Percentiles rank a stretch among this genome's conserved stretches.
Conservation (phyloP, 2,329 filamentous ascomycete genomes). For the Penicillium sp. region DNA sequence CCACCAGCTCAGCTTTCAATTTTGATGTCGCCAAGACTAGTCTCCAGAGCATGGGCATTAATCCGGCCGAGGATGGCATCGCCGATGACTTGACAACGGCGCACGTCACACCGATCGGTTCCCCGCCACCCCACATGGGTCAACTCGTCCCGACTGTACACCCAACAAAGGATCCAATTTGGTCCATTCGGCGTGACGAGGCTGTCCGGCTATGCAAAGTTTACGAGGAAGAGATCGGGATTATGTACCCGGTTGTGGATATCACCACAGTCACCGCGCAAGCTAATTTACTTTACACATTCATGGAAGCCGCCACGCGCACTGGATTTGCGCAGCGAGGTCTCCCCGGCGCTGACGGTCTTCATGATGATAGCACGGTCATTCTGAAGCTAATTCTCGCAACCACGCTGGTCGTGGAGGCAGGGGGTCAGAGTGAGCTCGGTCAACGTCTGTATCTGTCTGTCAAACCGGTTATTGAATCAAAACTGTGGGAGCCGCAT, state of each 20-base stretch:
- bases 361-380: conserved; percentile 66
- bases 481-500: conserved; percentile 58
- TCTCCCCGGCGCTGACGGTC: conserved; percentile 58
- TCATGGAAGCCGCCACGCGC: conserved; percentile 67
- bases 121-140: conserved; percentile 42
- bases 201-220: conserved; percentile 75
- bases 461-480: conserved; percentile 71
- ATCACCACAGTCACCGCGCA: conserved; percentile 72
- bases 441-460: conserved; percentile 74
- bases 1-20: conserved; percentile 82
- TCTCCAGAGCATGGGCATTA: conserved; percentile 86
- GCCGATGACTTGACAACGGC: conserved; percentile 60
- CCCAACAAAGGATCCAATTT: conserved; percentile 71
- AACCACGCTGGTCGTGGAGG: conserved; percentile 74
- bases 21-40: conserved; percentile 85
- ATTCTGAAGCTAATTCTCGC: conserved; percentile 83
- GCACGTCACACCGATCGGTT: conserved; percentile 55
- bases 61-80: conserved; percentile 59
- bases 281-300: conserved; percentile 68
- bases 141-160: conserved; percentile 41
- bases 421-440: conserved; percentile 73
- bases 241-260: conserved; percentile 87
- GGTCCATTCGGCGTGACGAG: conserved; percentile 75
- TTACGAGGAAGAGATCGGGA: conserved; percentile 86
- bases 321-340: conserved; percentile 59